Conservation (phyloP, 2,329 filamentous ascomycete species). For the Thermoascus crustaceus region DNA sequence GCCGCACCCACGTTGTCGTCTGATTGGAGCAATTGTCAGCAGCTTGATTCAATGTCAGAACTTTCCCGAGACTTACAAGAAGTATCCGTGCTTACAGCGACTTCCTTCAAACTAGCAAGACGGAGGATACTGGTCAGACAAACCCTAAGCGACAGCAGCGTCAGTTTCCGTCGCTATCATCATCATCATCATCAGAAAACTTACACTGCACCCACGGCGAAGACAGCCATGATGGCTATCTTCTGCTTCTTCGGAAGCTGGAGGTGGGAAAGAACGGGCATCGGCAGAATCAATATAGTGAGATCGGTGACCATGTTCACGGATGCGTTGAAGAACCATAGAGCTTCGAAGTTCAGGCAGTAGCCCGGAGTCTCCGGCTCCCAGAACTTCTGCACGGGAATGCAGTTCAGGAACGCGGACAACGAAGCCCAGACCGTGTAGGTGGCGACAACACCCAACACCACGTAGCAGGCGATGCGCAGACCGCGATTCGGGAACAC, state of each 20-base stretch:
- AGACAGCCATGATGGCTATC: conserved; percentile 32
- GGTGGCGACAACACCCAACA: conserved; percentile 24
- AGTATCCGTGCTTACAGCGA: conserved; percentile 19
- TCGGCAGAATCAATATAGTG: conserved; percentile 33
- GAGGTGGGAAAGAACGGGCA: conserved; percentile 33
- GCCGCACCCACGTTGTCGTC: conserved; percentile 29
- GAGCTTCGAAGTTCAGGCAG: conserved; percentile 31
- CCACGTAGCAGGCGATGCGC: conserved; percentile 24
- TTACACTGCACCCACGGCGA: conserved; percentile 35
- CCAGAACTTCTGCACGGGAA: conserved; percentile 36
- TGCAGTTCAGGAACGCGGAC: conserved; percentile 35
- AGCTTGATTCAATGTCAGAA: conserved; percentile 2
- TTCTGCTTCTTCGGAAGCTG: conserved; percentile 36
- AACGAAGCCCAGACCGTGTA: conserved; percentile 28
- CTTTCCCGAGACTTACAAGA: conserved; percentile 15
- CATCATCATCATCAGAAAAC: conserved; percentile 4
- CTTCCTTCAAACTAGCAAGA: conserved; percentile 17
- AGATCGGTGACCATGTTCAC: conserved; percentile 38
- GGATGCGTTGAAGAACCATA: conserved; percentile 37
- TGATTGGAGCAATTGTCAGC: conserved; percentile 9
- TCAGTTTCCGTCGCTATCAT: not conserved
- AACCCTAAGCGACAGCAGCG: conserved; percentile 11
- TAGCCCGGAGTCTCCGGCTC: conserved; percentile 22
- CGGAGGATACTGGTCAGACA: conserved; percentile 26
- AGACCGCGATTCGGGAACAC: conserved; percentile 30